These are phyloP conservation scores for Sugiyamaella mastotermitis DNA, from an alignment of 805 yeast genomes.

Conservation along the genomic window DNA sequence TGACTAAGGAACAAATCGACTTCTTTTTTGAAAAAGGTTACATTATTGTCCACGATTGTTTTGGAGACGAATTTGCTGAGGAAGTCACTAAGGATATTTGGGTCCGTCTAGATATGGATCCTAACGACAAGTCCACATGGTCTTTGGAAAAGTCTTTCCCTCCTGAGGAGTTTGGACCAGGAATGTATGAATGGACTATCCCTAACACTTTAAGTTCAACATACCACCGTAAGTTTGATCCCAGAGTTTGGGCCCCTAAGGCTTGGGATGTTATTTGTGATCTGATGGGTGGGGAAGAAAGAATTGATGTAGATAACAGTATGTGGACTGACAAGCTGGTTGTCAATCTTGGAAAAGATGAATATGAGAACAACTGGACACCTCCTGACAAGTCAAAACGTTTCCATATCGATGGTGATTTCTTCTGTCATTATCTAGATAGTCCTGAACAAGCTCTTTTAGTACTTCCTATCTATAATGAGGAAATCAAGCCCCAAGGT, in stretches of 20 bases:
- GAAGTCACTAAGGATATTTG: conserved; percentile 13
- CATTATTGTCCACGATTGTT: conserved; percentile 12
- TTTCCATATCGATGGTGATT: conserved; percentile 11
- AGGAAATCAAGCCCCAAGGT: conserved; percentile 6
- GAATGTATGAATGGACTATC: conserved; percentile 5
- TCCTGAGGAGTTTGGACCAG: conserved; percentile 7
- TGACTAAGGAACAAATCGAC: conserved; percentile 10
- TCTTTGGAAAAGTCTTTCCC: conserved; percentile 2
- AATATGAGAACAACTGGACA: conserved; percentile 7
- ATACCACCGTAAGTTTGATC: conserved; percentile 4
- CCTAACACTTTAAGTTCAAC: too few relatives aligned
- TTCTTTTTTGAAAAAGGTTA: conserved; percentile 11
- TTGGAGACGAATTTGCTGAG: conserved; percentile 9
- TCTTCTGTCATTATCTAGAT: conserved; percentile 8
- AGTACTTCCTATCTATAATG: conserved; percentile 8
- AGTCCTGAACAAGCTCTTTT: conserved; percentile 10
- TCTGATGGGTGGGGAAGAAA: conserved; percentile 10
- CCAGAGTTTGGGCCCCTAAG: conserved; percentile 9
- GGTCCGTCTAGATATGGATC: conserved; percentile 11
- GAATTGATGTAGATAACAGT: conserved; percentile 2
- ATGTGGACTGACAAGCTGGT: conserved; percentile 10
- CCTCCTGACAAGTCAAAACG: conserved; percentile 4
- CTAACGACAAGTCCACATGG: conserved; percentile 12
- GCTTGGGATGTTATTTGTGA: conserved; percentile 12
- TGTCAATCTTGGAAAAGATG: conserved; percentile 12